Conservation (phyloP, 768 basidiomycete species). For the Pluteus cervinus region DNA sequence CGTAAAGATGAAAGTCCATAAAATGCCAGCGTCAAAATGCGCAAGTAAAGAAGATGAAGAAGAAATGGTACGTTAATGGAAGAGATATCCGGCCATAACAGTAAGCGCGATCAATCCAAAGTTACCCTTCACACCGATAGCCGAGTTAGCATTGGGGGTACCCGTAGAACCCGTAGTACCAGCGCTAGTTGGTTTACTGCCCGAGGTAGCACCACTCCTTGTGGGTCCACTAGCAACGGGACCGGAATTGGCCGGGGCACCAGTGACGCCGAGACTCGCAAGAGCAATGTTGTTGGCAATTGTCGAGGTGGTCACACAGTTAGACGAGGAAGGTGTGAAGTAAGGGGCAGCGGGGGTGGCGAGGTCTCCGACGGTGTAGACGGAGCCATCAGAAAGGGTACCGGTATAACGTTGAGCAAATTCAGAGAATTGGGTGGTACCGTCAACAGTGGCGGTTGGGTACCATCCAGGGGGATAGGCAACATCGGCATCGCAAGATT, state of each 20-base stretch:
- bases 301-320: constrained; percentile 30
- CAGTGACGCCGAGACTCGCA: constrained; percentile 18
- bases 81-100: too few relatives aligned
- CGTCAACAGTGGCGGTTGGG: constrained; percentile 31
- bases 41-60: too few relatives aligned
- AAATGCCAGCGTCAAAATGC: too few relatives aligned
- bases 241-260: constrained; percentile 8
- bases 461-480: constrained; percentile 40
- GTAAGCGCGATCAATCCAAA: too few relatives aligned
- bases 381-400: constrained; percentile 19
- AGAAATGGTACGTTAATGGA: too few relatives aligned
- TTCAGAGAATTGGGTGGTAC: constrained; percentile 32
- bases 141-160: too few relatives aligned
- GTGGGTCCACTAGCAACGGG: too few relatives aligned
- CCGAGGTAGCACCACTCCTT: too few relatives aligned
- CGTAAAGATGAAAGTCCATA: too few relatives aligned
- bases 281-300: constrained; percentile 33
- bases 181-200: too few relatives aligned
- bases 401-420: constrained; percentile 40
- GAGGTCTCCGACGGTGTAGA: constrained; percentile 35
- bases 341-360: constrained; percentile 29
- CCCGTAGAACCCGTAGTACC: too few relatives aligned
- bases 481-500: constrained; percentile 38
- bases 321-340: constrained; percentile 32
- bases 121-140: too few relatives aligned